A percentile compares a stretch with the other conserved stretches of the same genome.
Conservation (phyloP, 208 protist species). For the Wallacemonas sp. region DNA sequence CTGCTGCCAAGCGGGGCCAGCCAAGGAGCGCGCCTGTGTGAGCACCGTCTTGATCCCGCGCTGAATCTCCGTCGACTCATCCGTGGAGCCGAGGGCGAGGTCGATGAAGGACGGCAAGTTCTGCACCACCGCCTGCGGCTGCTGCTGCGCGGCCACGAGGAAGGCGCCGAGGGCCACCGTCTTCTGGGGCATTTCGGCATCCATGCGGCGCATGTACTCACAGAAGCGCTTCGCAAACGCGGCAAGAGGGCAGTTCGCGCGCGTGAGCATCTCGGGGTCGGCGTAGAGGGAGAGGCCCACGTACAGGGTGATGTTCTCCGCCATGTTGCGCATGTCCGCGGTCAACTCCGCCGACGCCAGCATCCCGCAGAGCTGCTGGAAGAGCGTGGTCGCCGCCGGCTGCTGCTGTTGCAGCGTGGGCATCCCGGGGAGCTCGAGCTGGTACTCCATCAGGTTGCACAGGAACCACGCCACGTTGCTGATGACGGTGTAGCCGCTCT, state of each 20-base stretch:
- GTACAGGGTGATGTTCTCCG: slow-evolving; percentile 79
- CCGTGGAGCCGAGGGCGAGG: slow-evolving; percentile 47
- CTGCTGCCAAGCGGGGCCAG: slow-evolving; percentile 49
- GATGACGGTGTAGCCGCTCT: slow-evolving; percentile 55
- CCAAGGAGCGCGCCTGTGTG: slow-evolving; percentile 27
- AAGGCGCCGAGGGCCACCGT: slow-evolving; percentile 64
- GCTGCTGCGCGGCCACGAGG: slow-evolving; percentile 46
- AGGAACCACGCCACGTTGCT: slow-evolving; percentile 85
- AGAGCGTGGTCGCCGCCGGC: slow-evolving; percentile 52
- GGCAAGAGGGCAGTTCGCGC: slow-evolving; percentile 39
- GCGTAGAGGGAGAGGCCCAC: slow-evolving; percentile 74
- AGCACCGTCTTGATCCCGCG: slow-evolving; percentile 57
- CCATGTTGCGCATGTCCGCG: slow-evolving; percentile 85
- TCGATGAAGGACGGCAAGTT: slow-evolving; percentile 69
- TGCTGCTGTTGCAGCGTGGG: slow-evolving; percentile 43
- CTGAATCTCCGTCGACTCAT: slow-evolving; percentile 41
- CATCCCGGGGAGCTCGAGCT: slow-evolving; percentile 52
- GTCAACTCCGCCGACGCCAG: slow-evolving; percentile 35
- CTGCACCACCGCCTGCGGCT: slow-evolving; percentile 27
- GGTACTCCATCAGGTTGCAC: slow-evolving; percentile 75
- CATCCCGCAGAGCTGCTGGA: slow-evolving; percentile 42
- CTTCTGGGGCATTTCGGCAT: slow-evolving; percentile 49
- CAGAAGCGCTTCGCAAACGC: slow-evolving; percentile 64
- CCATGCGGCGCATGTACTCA: slow-evolving; percentile 79
- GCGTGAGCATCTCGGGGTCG: slow-evolving; percentile 46